Evolutionary conservation across 2,329 filamentous ascomycete species (phyloP).

Genomic region (Fusarium fujikuroi): DNA sequence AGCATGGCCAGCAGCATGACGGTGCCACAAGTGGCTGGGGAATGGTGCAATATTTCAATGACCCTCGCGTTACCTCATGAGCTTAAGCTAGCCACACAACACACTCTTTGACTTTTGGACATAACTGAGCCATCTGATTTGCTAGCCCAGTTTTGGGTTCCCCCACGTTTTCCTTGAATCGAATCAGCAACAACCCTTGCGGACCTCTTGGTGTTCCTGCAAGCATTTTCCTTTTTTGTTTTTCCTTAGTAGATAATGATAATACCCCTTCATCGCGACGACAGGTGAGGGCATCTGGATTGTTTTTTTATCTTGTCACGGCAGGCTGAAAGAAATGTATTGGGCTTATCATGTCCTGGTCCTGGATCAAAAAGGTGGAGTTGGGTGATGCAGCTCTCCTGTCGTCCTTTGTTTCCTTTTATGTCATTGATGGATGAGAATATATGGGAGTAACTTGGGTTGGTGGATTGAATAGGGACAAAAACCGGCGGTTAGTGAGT

Average conservation of each 20-base stretch:
- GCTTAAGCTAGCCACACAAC: conserved; percentile 18
- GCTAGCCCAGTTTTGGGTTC: conserved; percentile 16
- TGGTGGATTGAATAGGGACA: conserved; percentile 10
- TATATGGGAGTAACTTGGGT: conserved; percentile 10
- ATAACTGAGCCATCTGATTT: conserved; percentile 30
- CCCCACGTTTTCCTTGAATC: conserved; percentile 36
- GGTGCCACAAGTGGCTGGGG: conserved; percentile 44
- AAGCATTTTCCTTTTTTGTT: conserved; percentile 35
- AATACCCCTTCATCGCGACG: conserved; percentile 47
- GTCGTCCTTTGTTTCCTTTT: conserved; percentile 41
- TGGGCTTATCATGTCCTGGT: conserved; percentile 41
- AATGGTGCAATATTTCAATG: conserved; percentile 51
- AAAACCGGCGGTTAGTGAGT: neutral
- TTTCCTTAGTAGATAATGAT: conserved; percentile 49
- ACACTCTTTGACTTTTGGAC: conserved; percentile 33
- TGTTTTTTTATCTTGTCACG: conserved; percentile 35
- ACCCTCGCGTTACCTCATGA: conserved; percentile 49
- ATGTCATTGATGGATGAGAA: conserved; percentile 40
- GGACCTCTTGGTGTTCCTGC: conserved; percentile 21
- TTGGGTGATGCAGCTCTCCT: conserved; percentile 38
- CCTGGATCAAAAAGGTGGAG: conserved; percentile 42
- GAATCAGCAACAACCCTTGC: conserved; percentile 20
- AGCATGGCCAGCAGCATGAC: conserved; percentile 42
- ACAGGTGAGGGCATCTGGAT: conserved; percentile 44
- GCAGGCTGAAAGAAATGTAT: conserved; percentile 40